phyloP scores from a whole-genome alignment of 331 rosid species.

The Rosa hybrid region DNA sequence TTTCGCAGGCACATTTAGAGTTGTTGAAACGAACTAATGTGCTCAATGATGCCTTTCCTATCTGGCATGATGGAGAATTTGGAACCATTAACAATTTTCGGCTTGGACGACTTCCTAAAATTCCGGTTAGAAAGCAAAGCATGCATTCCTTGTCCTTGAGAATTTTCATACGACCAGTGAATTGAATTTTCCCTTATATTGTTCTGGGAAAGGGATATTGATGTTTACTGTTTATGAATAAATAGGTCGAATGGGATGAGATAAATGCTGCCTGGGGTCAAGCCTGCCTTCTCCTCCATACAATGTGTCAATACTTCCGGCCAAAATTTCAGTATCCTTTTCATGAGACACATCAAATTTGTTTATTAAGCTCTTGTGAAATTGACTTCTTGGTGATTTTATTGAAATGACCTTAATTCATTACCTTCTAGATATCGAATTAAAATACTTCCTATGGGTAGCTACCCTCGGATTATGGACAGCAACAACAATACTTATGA shows the following conservation, averaged over 20 bases:
- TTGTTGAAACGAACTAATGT: constrained; percentile 88
- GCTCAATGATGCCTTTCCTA: constrained; percentile 93
- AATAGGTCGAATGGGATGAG: constrained; percentile 97
- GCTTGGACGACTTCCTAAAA: constrained; percentile 95
- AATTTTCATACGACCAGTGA: constrained; percentile 16
- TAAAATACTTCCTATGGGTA: constrained; percentile 95
- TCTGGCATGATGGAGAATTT: constrained; percentile 94
- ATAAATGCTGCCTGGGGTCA: constrained; percentile 99
- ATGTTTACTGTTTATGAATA: constrained; percentile 27
- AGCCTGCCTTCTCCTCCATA: constrained; percentile 97
- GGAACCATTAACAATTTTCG: constrained; percentile 97
- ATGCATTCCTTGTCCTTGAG: constrained; percentile 15
- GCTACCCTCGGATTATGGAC: constrained; percentile 94
- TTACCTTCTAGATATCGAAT: constrained; percentile 64
- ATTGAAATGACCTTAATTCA: constrained; percentile 36
- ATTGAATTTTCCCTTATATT: neutral
- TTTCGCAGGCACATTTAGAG: constrained; percentile 95
- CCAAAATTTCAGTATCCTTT: constrained; percentile 89
- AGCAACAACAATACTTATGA: constrained; percentile 70
- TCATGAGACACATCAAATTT: neutral
- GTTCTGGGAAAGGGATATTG: constrained; percentile 12
- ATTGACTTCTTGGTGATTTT: neutral
- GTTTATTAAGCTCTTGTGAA: neutral
- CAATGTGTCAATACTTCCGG: constrained; percentile 93
- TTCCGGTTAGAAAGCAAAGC: constrained; percentile 62